Base-by-base conservation (phyloP, 139 green algal genomes). In the Coelastrella sp. region DNA sequence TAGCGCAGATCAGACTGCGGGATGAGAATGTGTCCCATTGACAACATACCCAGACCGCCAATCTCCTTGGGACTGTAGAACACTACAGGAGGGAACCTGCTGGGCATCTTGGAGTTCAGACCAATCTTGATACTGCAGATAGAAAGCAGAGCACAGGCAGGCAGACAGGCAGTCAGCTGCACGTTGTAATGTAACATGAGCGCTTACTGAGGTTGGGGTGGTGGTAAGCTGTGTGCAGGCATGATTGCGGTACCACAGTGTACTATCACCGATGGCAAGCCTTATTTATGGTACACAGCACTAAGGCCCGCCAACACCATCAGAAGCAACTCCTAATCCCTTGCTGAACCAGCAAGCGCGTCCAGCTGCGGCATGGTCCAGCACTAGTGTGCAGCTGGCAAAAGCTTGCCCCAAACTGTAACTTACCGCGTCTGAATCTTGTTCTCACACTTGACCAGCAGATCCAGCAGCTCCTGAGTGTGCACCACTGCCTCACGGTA, bases 391-490 rank as follows among this genome's bases (percentile, higher is more conserved):
- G n/a, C n/a, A 68, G 61, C 61, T 68, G 61, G 10, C 61, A 68
- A n/a, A n/a, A n/a, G n/a, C n/a, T n/a, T n/a, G n/a, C n/a, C 14
- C 61, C 61, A 19, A 71, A 10, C 11, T 10, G 61, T 13, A 11
- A 64, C 85, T 83, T 73, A 90, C 85, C 94, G 92, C 68, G 98
- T 99, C 95, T 99, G 98, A 92, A 99, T 99, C 95, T 99, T 99
- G 95, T 99, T 99, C 96, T 99, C 98, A 89, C 97, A 99, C 97
- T 99, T 99, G 85, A 99, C 98, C 92, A 99, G 94, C 91, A 99
- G 94, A 93, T 99, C 98, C 87, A 99, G 96, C 90, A 99, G 96
- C 96, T 99, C 98, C 92, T 99, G 96, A 0, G 98, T 99, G 96
- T 99, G 98, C 87, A 99, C 90, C 65, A 94, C 92, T 2, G 94